phyloP scores from a whole-genome alignment of 768 basidiomycete genomes.

The Termitomyces sp. region DNA sequence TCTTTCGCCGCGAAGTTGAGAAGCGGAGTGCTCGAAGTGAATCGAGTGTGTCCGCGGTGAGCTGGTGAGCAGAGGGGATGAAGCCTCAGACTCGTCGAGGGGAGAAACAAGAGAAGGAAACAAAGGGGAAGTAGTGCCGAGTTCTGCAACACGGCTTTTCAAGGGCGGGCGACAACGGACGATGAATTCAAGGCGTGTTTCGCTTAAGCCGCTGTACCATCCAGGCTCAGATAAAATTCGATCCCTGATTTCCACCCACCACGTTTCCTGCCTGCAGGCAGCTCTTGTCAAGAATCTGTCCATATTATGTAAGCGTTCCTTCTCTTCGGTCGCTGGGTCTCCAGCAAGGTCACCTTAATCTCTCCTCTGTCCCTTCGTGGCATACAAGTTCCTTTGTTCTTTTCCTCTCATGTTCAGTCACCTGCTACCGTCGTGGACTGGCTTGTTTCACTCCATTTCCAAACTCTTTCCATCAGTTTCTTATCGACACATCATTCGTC shows the following conservation, averaged over 20 bases:
- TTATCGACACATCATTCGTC: conserved; percentile 41
- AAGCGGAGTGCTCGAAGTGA: conserved; percentile 48
- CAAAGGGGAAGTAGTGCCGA: conserved; percentile 42
- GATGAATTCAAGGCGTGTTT: conserved; percentile 51
- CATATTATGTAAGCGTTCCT: conserved; percentile 40
- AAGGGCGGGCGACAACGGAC: conserved; percentile 43
- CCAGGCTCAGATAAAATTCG: conserved; percentile 46
- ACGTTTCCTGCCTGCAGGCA: conserved; percentile 84
- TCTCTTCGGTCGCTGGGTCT: conserved; percentile 15
- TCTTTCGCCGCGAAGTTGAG: conserved; percentile 22
- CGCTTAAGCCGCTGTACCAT: conserved; percentile 47
- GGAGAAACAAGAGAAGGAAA: conserved; percentile 30
- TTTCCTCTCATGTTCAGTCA: not conserved
- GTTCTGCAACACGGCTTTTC: conserved; percentile 48
- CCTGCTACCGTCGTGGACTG: not conserved
- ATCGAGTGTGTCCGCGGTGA: conserved; percentile 45
- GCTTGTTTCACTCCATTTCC: conserved; percentile 1
- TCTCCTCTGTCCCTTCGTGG: not conserved
- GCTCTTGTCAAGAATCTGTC: conserved; percentile 37
- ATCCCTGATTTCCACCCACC: conserved; percentile 54
- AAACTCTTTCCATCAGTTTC: conserved; percentile 45
- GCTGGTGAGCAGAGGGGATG: conserved; percentile 30
- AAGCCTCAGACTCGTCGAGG: conserved; percentile 32
- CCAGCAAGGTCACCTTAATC: not conserved
- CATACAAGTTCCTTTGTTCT: conserved; percentile 5